A percentile compares a stretch with the other conserved stretches of the same genome.
phyloP scores from a whole-genome alignment of 495 filamentous ascomycete genomes.

The Tuber aestivum region DNA sequence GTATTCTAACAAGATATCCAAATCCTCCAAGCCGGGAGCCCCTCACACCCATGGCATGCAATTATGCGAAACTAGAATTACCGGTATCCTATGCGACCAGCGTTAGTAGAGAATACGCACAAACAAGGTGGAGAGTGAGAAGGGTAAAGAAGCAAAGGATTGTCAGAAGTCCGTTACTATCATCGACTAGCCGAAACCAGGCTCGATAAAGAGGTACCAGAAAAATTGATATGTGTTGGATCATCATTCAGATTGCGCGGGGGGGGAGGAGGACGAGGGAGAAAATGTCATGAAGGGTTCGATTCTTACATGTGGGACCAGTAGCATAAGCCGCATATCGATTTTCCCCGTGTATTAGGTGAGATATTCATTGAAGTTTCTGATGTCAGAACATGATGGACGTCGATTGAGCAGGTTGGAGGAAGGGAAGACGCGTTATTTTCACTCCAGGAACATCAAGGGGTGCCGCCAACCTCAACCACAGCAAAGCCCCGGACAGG shows the following conservation, averaged over 20 bases:
- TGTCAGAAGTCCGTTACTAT: slow-evolving; percentile 59
- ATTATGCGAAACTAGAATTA: neutral
- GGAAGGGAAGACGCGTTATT: neutral
- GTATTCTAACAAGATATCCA: neutral
- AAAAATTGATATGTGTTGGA: slow-evolving; percentile 48
- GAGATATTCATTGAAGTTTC: neutral
- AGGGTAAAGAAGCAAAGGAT: neutral
- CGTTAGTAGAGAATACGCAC: neutral
- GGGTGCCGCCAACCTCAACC: neutral
- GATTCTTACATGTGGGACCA: neutral
- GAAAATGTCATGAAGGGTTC: neutral
- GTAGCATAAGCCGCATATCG: neutral
- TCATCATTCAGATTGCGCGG: slow-evolving; percentile 49
- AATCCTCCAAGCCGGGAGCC: neutral
- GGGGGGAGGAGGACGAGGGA: neutral
- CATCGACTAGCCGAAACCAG: slow-evolving; percentile 48
- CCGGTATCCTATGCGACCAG: neutral
- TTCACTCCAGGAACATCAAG: neutral
- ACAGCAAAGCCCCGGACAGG: no score
- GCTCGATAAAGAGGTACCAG: slow-evolving; percentile 64
- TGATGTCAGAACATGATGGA: neutral
- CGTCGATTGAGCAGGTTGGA: neutral
- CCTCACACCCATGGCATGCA: neutral
- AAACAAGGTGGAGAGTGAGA: neutral
- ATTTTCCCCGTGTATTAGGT: neutral